Base-by-base conservation (phyloP, 176 grass and related monocot species). In the Musa beccarii region DNA sequence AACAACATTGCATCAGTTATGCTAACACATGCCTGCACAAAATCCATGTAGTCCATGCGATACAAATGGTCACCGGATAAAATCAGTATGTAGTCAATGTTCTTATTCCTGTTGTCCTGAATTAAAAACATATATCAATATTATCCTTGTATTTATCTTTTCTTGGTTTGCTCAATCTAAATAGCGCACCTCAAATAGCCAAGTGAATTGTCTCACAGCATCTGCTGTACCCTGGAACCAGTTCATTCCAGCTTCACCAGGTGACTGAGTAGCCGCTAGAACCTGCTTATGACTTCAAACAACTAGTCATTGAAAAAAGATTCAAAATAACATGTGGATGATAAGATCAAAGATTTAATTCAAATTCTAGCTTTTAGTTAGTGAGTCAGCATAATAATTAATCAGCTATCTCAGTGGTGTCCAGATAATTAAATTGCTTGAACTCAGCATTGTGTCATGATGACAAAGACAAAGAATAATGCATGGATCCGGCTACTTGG, bases 51-150 rank as follows among this genome's bases (percentile, higher is more conserved):
- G 34, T 93, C 82, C 90, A 93, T 93, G 1, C 87, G 90, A 34
- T 93, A 89, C 24, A 93, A 68, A n/a, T 93, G 90, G 74, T 93
- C 90, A 1, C 90, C 90, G 16, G 77, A 89, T 80, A 93, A 81
- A 82, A 93, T 87, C 23, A 93, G 34, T 75, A 89, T 79, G 56
- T 93, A 82, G 50, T 93, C 86, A 11, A 93, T 86, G 29, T 89
- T 80, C 80, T 80, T 87, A 29, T 82, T 79, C 66, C 75, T 84
- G 72, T 83, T 81, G 67, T 79, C 87, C 87, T 90, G 66, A 56
- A 81, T 8, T 76, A 43, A 43, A 43, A 43, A 43, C 34, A 24
- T 51, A 68, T 59, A 49, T 81, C 13, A 82, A 79, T 28, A 9
- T 14, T 14, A 14, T 13, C 9, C 63, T 11, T 34, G 34, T 6